Conservation (phyloP, 768 basidiomycete genomes). For the Astraeus odoratus region DNA sequence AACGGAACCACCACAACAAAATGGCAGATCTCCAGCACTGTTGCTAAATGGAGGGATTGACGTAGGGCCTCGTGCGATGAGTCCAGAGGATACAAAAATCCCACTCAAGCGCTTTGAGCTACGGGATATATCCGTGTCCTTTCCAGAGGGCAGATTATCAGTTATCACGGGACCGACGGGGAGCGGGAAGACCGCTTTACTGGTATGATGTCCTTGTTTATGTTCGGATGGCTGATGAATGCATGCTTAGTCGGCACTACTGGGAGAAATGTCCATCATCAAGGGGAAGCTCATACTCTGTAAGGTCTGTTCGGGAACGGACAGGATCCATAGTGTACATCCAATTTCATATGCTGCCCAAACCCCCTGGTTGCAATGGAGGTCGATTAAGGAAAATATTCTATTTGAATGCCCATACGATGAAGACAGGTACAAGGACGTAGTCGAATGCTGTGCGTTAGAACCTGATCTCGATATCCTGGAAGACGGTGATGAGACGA, state of each 20-base stretch:
- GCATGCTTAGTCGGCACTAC: conserved; percentile 49
- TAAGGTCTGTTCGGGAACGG: conserved; percentile 52
- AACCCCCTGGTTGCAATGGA: conserved; percentile 38
- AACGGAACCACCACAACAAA: neutral
- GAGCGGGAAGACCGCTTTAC: conserved; percentile 74
- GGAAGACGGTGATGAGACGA: conserved; percentile 32
- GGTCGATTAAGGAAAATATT: conserved; percentile 55
- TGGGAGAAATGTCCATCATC: conserved; percentile 63
- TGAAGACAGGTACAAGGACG: conserved; percentile 31
- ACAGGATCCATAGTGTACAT: conserved; percentile 48
- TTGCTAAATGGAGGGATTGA: neutral
- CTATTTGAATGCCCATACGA: conserved; percentile 46
- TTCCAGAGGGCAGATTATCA: conserved; percentile 66
- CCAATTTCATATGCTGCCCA: conserved; percentile 43
- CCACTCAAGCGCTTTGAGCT: conserved; percentile 53
- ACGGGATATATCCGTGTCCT: conserved; percentile 55
- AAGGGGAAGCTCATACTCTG: conserved; percentile 49
- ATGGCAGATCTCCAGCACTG: neutral
- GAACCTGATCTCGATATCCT: conserved; percentile 41
- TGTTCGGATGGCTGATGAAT: neutral
- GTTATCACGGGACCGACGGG: conserved; percentile 77
- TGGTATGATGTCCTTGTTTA: conserved; percentile 36
- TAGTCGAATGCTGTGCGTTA: conserved; percentile 42
- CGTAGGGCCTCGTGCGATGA: neutral
- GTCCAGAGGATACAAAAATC: conserved; percentile 5